A percentile compares a stretch with the other conserved stretches of the same genome.
phyloP scores from a whole-genome alignment of 202 grass and related monocot species.

The Cymbopogon flexuosus region DNA sequence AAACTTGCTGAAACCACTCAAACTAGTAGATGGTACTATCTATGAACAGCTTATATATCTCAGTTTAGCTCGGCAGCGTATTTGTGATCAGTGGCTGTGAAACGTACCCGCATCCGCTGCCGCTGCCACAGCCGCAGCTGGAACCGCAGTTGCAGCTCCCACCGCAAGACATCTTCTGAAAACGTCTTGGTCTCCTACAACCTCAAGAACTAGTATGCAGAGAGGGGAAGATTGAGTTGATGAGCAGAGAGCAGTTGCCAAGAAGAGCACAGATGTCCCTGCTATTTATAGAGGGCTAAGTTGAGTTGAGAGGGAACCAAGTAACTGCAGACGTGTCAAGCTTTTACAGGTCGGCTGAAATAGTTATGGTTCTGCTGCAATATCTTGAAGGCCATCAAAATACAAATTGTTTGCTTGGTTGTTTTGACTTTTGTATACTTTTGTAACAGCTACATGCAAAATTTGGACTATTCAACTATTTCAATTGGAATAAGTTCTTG shows the following conservation, averaged over 20 bases:
- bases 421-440: not conserved
- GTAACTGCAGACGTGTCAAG: not conserved
- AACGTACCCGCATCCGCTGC: slow-evolving; percentile 1
- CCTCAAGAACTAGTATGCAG: not conserved
- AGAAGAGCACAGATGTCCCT: not conserved
- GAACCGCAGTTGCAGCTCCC: slow-evolving; percentile 33
- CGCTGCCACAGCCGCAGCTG: slow-evolving; percentile 9
- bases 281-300: slow-evolving; percentile 34
- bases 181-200: not conserved
- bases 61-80: too few relatives aligned
- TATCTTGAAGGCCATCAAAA: not conserved
- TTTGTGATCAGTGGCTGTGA: not conserved
- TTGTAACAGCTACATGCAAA: not conserved
- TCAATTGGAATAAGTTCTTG: not conserved
- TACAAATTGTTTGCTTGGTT: not conserved
- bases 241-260: not conserved
- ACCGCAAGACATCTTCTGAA: slow-evolving; percentile 34
- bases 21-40: not conserved
- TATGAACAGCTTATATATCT: not conserved
- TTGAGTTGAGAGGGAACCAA: not conserved
- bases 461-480: not conserved
- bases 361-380: not conserved
- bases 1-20: not conserved
- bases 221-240: not conserved
- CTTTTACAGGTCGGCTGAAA: not conserved